Evolutionary conservation across 768 basidiomycete genomes (phyloP).

Genomic region (Tulasnella calospora): DNA sequence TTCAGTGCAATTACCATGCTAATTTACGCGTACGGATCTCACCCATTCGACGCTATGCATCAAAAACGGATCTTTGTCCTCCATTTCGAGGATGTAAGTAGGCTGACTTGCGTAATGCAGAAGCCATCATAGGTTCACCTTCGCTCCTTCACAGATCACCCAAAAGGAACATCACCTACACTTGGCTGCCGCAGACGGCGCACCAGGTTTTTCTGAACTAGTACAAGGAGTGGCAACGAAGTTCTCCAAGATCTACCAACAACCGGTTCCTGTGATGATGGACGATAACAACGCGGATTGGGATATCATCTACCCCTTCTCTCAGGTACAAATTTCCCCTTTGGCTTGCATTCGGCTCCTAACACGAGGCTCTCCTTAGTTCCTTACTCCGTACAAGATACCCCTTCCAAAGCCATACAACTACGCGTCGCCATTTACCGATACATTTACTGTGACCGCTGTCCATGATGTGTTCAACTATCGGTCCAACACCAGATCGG

Average conservation of each 20-base stretch:
- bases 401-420: slow-evolving; percentile 48
- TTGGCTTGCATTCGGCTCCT: slow-evolving; percentile 1
- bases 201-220: slow-evolving; percentile 65
- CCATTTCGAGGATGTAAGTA: slow-evolving; percentile 76
- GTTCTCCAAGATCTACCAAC: slow-evolving; percentile 49
- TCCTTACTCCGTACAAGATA: slow-evolving; percentile 80
- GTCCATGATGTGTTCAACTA: slow-evolving; percentile 53
- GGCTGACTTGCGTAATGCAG: background rate
- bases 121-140: slow-evolving; percentile 14
- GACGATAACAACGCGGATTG: slow-evolving; percentile 80
- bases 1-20: slow-evolving; percentile 51
- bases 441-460: slow-evolving; percentile 46
- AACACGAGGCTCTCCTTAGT: slow-evolving; percentile 42
- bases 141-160: slow-evolving; percentile 49
- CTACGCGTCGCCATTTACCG: slow-evolving; percentile 51
- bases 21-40: slow-evolving; percentile 45
- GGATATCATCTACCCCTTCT: slow-evolving; percentile 81
- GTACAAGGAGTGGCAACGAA: slow-evolving; percentile 53
- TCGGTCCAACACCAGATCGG: slow-evolving; percentile 56
- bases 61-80: slow-evolving; percentile 82
- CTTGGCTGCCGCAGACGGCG: slow-evolving; percentile 74
- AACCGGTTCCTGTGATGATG: slow-evolving; percentile 51
- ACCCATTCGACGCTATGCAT: slow-evolving; percentile 76
- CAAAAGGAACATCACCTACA: slow-evolving; percentile 70
- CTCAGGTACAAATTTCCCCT: slow-evolving; percentile 46